Conservation (phyloP, 768 basidiomycete genomes). For the Lactifluus subvellereus region DNA sequence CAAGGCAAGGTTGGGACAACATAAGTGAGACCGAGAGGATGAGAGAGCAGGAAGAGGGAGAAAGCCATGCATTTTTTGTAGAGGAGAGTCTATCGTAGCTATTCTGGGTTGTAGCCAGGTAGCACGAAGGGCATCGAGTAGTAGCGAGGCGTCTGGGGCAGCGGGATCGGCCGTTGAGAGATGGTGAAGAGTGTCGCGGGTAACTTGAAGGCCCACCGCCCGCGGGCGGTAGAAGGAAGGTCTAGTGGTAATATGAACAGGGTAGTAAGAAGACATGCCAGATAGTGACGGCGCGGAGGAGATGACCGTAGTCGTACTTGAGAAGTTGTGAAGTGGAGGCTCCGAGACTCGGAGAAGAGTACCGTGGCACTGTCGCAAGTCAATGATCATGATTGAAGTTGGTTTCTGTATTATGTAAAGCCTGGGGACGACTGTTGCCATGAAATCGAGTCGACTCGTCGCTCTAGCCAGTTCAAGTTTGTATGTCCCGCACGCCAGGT, state of each 20-base stretch:
- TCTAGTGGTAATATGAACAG: neutral
- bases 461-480: no score
- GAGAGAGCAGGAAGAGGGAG: slow-evolving; percentile 19
- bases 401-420: no score
- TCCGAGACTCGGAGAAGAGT: neutral
- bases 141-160: neutral
- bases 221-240: neutral
- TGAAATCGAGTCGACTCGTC: no score
- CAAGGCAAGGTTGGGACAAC: neutral
- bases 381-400: no score
- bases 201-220: neutral
- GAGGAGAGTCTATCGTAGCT: neutral
- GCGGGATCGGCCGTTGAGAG: neutral
- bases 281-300: no score
- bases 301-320: neutral
- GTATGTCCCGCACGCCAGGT: no score
- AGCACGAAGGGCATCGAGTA: neutral
- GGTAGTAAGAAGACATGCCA: slow-evolving; percentile 1
- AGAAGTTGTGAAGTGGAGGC: neutral
- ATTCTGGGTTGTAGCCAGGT: neutral
- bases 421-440: no score
- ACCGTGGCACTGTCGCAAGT: neutral
- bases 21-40: neutral
- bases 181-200: neutral
- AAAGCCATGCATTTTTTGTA: neutral